These are phyloP conservation scores for Aurantiochytrium sp. DNA, from an alignment of 108 stramenopile species.

Conservation along the genomic window DNA sequence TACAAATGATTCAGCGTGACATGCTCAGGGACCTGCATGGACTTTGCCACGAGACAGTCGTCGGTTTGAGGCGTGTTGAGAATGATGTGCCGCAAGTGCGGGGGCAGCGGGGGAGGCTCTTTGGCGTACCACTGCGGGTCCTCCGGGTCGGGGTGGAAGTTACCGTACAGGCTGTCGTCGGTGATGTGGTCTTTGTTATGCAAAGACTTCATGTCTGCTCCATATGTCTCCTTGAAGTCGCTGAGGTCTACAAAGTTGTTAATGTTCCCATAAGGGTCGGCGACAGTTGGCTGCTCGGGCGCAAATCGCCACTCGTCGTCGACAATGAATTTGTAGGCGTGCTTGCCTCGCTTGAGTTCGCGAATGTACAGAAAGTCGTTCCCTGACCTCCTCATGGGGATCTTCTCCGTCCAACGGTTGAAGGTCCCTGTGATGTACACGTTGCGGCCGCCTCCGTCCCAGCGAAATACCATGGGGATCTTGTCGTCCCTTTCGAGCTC, in stretches of 20 bases:
- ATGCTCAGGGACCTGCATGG: constrained; percentile 89
- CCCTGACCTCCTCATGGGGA: constrained; percentile 98
- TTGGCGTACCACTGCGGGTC: constrained; percentile 96
- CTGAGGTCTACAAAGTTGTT: constrained; percentile 99
- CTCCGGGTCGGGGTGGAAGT: constrained; percentile 84
- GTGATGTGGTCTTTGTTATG: constrained; percentile 8
- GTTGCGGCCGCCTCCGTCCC: constrained; percentile 96
- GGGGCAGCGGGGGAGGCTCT: constrained; percentile 98
- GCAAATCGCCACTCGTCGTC: constrained; percentile 93
- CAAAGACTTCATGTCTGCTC: neutral
- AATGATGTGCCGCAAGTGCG: constrained; percentile 95
- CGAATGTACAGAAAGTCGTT: constrained; percentile 99
- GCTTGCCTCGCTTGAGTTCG: constrained; percentile 85
- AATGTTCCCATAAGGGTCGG: constrained; percentile 87
- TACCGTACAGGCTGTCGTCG: constrained; percentile 77
- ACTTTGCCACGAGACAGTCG: constrained; percentile 62
- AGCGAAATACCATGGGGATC: constrained; percentile 93
- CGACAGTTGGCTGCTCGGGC: constrained; percentile 76
- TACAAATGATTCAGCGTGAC: constrained; percentile 97
- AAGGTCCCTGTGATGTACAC: constrained; percentile 98
- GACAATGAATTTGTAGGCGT: constrained; percentile 97
- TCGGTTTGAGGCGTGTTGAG: constrained; percentile 82
- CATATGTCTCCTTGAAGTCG: constrained; percentile 67
- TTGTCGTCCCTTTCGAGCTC: constrained; percentile 55
- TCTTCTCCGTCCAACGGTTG: constrained; percentile 91